These are phyloP conservation scores for Penicillium sumatraense DNA, from an alignment of 2,329 filamentous ascomycete species.

Conservation along the genomic window DNA sequence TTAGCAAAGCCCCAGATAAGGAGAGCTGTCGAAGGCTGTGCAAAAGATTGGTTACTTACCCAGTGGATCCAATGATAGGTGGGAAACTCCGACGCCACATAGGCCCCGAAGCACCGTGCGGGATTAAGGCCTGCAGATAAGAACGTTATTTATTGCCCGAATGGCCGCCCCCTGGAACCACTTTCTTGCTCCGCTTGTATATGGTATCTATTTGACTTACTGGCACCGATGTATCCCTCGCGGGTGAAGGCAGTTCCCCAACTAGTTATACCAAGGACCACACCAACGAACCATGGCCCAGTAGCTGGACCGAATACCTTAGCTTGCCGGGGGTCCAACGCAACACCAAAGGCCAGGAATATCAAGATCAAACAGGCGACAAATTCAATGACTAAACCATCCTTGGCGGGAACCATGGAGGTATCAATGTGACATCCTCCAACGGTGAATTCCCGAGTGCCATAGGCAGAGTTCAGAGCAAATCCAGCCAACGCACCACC, in stretches of 20 bases:
- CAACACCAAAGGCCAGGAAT: conserved; percentile 57
- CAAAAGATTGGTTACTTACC: conserved; percentile 20
- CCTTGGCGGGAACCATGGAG: conserved; percentile 38
- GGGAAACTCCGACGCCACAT: conserved; percentile 44
- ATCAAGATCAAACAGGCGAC: conserved; percentile 52
- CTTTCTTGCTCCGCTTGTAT: background rate
- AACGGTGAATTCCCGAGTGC: conserved; percentile 34
- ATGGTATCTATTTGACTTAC: conserved; percentile 19
- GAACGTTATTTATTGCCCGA: conserved; percentile 8
- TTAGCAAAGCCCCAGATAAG: conserved; percentile 8
- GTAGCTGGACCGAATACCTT: conserved; percentile 55
- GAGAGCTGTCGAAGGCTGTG: background rate
- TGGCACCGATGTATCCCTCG: conserved; percentile 49
- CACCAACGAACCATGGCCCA: conserved; percentile 54
- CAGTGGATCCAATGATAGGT: conserved; percentile 46
- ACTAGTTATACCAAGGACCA: conserved; percentile 42
- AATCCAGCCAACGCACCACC: conserved; percentile 53
- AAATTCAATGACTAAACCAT: conserved; percentile 56
- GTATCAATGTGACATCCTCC: conserved; percentile 47
- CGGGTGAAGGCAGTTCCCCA: conserved; percentile 46
- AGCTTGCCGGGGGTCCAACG: conserved; percentile 58
- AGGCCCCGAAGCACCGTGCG: conserved; percentile 51
- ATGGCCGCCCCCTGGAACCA: background rate
- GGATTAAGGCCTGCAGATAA: conserved; percentile 45
- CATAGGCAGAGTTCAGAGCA: conserved; percentile 40